phyloP scores from a whole-genome alignment of 2,329 filamentous ascomycete genomes.

The Pseudopithomyces maydicus region DNA sequence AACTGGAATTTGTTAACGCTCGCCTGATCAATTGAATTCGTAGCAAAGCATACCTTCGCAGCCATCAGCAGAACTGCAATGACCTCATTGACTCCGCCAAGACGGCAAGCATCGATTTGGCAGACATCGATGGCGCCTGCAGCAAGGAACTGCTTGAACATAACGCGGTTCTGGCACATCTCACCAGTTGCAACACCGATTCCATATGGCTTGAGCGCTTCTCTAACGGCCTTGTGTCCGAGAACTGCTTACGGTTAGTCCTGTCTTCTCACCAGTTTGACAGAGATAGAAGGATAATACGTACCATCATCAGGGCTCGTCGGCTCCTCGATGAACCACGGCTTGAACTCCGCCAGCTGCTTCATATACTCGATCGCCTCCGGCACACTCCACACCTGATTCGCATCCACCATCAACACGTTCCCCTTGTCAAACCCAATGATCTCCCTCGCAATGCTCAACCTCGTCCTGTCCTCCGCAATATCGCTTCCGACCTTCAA shows the following conservation, averaged over 20 bases:
- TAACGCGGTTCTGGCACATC: slow-evolving; percentile 93
- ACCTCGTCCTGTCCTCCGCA: slow-evolving; percentile 71
- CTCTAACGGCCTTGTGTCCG: slow-evolving; percentile 82
- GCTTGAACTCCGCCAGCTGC: slow-evolving; percentile 79
- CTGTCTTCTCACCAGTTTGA: neutral
- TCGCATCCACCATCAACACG: slow-evolving; percentile 90
- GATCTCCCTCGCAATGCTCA: slow-evolving; percentile 76
- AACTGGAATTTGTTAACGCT: slow-evolving; percentile 45
- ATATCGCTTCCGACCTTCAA: slow-evolving; percentile 81
- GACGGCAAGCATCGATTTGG: slow-evolving; percentile 87
- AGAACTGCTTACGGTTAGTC: slow-evolving; percentile 58
- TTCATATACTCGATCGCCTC: slow-evolving; percentile 89
- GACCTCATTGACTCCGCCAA: slow-evolving; percentile 91
- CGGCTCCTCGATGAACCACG: slow-evolving; percentile 95
- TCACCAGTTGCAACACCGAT: slow-evolving; percentile 91
- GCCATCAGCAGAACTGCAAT: slow-evolving; percentile 88
- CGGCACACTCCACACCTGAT: slow-evolving; percentile 89
- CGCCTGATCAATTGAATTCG: neutral
- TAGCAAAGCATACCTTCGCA: slow-evolving; percentile 56
- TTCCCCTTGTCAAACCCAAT: slow-evolving; percentile 84
- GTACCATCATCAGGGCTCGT: slow-evolving; percentile 79
- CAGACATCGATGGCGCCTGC: slow-evolving; percentile 83
- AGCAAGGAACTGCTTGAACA: slow-evolving; percentile 90
- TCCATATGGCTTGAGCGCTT: slow-evolving; percentile 73
- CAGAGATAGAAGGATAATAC: slow-evolving; percentile 7